Evolutionary conservation across 2,329 filamentous ascomycete genomes (phyloP).

Genomic region (Lecanoromycetidae sp.): DNA sequence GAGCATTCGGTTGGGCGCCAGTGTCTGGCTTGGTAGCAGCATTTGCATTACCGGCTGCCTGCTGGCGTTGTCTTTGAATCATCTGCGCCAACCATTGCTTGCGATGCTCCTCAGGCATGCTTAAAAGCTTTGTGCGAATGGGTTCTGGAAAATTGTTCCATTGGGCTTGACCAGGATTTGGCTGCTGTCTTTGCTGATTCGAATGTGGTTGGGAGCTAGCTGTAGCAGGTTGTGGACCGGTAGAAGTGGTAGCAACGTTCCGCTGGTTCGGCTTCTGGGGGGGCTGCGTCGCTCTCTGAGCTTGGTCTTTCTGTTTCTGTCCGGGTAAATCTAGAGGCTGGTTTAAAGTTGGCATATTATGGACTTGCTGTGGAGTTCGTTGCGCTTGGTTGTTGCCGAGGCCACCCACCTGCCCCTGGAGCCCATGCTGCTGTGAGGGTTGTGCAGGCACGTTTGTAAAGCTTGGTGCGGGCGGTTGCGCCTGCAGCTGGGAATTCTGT

Average conservation of each 20-base stretch:
- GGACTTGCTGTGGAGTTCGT: constrained; percentile 31
- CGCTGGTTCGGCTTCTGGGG: constrained; percentile 7
- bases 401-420: constrained; percentile 35
- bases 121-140: neutral
- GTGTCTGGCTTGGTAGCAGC: neutral
- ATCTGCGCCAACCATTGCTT: constrained; percentile 25
- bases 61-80: constrained; percentile 25
- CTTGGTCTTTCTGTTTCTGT: constrained; percentile 22
- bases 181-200: neutral
- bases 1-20: neutral
- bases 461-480: constrained; percentile 28
- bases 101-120: constrained; percentile 23
- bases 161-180: neutral
- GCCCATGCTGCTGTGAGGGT: constrained; percentile 35
- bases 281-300: constrained; percentile 19
- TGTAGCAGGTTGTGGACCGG: neutral
- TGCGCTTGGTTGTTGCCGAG: constrained; percentile 28
- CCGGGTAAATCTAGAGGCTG: constrained; percentile 36
- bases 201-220: constrained; percentile 2
- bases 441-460: constrained; percentile 31
- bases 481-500: constrained; percentile 29
- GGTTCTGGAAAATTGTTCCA: neutral
- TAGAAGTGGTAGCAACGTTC: neutral
- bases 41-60: constrained; percentile 18
- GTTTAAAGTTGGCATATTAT: constrained; percentile 39